Base-by-base conservation (phyloP, 768 basidiomycete genomes). In the Podaxis mareebaensis region DNA sequence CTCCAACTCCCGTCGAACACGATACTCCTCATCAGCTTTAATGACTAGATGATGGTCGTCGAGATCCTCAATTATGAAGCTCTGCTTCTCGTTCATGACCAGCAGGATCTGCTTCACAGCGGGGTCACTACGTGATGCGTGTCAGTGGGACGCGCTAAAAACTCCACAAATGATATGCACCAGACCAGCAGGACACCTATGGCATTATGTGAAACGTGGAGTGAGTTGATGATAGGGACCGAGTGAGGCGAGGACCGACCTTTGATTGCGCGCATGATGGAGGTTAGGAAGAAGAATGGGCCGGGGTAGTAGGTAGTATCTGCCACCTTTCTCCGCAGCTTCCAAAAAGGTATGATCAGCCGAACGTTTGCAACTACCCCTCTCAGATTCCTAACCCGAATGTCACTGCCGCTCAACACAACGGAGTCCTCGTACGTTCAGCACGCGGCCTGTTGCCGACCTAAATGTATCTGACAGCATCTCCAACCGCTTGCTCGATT, bases 81-180 rank as follows among this genome's bases (percentile, higher is more conserved):
- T 84, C 8, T 85, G 80, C 70, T 83, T 88, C 70, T 94, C 91
- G 71, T 95, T 91, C 88, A 95, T 86, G 38, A 85, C 78, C 57
- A 93, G 78, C 39, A 95, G 79, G 60, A 95, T 93, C 72, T 94
- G 92, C 75, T 95, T 95, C 64, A 95, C 93, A 1, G 92, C 93
- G 1, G 92, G 86, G 73, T 95, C 93, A 70, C 93, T 94, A 69
- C 26, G 3, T 20, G 15, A 20, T 39, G 26, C 30, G 53, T 36
- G 44, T 42, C 63, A 53, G 22, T n/a, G 28, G 57, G 26, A 58
- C 56, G 28, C 39, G 46, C 30, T 20, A 24, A 33, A 17, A 20
- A 12, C 28, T 24, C 36, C n/a, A 26, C 20, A 10, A 52, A 20
- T 26, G 33, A 15, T 36, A 70, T 82, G 66, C 57, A 89, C 89